phyloP scores from a whole-genome alignment of 2,329 filamentous ascomycete species.

The Pseudomassariella vexata region DNA sequence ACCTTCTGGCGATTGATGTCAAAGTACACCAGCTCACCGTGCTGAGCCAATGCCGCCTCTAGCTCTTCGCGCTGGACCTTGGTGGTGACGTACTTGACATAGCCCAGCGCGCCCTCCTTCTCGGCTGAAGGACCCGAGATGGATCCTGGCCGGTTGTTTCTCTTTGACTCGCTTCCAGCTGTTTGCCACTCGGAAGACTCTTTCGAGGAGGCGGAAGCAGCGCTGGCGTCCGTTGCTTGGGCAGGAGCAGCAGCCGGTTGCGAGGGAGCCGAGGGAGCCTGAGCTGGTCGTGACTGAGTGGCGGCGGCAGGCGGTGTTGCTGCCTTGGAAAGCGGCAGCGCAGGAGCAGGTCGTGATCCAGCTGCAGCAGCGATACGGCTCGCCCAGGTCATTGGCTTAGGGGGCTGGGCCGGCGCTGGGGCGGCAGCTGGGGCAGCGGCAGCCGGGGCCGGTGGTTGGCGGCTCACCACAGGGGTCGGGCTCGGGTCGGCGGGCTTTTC shows the following conservation, averaged over 20 bases:
- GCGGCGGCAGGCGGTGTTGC: conserved; percentile 44
- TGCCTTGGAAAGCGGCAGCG: conserved; percentile 52
- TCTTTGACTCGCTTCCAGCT: conserved; percentile 76
- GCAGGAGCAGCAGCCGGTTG: conserved; percentile 38
- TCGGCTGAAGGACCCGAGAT: conserved; percentile 54
- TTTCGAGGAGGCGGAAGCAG: conserved; percentile 34
- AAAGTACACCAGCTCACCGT: conserved; percentile 66
- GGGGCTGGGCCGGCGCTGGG: conserved; percentile 35
- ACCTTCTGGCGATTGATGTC: conserved; percentile 84
- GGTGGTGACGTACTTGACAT: conserved; percentile 93
- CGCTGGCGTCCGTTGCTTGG: conserved; percentile 26
- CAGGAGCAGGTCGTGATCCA: conserved; percentile 46
- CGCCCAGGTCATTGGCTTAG: conserved; percentile 71
- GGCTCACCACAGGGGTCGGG: conserved; percentile 46
- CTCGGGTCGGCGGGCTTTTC: conserved; percentile 64
- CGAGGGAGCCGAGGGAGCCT: conserved; percentile 37
- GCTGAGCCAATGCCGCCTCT: conserved; percentile 63
- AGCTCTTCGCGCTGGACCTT: conserved; percentile 75
- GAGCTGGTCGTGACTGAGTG: conserved; percentile 44
- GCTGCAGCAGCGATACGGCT: conserved; percentile 59
- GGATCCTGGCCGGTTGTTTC: conserved; percentile 70
- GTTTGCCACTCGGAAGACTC: conserved; percentile 80
- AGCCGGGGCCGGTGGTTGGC: conserved; percentile 37
- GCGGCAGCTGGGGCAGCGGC: conserved; percentile 44
- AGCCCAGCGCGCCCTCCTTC: conserved; percentile 74